These are phyloP conservation scores for Penicillium robsamsonii DNA, from an alignment of 495 filamentous ascomycete species.

Conservation along the genomic window DNA sequence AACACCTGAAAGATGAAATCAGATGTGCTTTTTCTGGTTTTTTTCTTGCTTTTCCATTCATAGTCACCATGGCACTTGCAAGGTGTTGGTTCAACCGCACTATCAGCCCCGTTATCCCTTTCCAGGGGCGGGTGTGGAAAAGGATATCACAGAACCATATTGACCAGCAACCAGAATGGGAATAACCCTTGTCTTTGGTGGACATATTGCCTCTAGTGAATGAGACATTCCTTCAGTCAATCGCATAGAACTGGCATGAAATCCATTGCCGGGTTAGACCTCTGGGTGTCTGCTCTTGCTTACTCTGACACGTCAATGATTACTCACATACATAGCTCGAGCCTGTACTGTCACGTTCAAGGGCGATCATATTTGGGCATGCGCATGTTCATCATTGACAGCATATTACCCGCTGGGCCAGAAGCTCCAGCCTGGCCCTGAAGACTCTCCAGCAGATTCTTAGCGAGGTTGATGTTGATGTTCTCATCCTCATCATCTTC, in stretches of 20 bases:
- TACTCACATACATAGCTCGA: background rate
- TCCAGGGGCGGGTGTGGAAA: background rate
- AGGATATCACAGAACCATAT: background rate
- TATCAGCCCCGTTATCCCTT: background rate
- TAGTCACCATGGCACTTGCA: background rate
- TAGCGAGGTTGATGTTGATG: slow-evolving; percentile 82
- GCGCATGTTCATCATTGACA: slow-evolving; percentile 78
- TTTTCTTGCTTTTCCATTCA: background rate
- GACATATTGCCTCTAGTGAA: background rate
- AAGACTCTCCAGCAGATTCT: slow-evolving; percentile 88
- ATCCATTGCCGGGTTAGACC: background rate
- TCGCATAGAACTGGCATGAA: background rate
- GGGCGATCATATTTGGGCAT: slow-evolving; percentile 71
- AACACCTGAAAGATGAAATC: background rate
- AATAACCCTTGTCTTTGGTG: background rate
- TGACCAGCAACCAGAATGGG: background rate
- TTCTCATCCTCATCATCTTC: slow-evolving; percentile 54
- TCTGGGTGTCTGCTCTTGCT: background rate
- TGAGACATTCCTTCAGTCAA: background rate
- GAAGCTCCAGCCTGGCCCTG: slow-evolving; percentile 81
- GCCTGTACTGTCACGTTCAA: slow-evolving; percentile 1
- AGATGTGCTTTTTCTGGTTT: background rate
- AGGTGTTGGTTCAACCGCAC: background rate
- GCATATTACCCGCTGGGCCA: slow-evolving; percentile 81
- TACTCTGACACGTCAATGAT: too few species aligned